phyloP scores from a whole-genome alignment of 1,139 yeast species.

The Yamadazyma pseudoaaseri region DNA sequence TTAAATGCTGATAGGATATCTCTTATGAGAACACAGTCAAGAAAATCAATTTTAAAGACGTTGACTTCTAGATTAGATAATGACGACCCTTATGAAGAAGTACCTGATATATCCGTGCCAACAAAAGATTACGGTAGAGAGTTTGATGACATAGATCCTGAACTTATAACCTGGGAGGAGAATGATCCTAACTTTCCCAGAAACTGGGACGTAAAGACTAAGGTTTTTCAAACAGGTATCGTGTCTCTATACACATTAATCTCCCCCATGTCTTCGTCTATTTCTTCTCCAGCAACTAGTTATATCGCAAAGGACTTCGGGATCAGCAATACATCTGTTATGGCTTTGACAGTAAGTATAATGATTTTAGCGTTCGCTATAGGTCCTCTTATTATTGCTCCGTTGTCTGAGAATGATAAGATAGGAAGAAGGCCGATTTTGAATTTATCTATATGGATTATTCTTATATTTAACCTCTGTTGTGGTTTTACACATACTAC shows the following conservation, averaged over 20 bases:
- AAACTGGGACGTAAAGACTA: constrained; percentile 49
- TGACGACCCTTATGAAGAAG: constrained; percentile 20
- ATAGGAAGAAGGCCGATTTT: constrained; percentile 53
- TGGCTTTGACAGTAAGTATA: constrained; percentile 53
- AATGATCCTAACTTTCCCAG: constrained; percentile 62
- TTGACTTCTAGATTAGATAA: constrained; percentile 20
- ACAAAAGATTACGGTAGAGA: constrained; percentile 48
- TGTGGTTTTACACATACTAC: constrained; percentile 55
- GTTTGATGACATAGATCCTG: constrained; percentile 54
- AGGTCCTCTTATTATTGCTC: constrained; percentile 60
- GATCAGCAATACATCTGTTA: constrained; percentile 35
- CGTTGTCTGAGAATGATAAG: constrained; percentile 53
- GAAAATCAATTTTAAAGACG: constrained; percentile 32
- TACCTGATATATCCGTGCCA: constrained; percentile 40
- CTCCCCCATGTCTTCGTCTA: constrained; percentile 60
- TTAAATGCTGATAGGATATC: constrained; percentile 22
- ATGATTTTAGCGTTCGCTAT: constrained; percentile 65
- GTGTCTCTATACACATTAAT: constrained; percentile 54
- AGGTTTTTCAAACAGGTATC: constrained; percentile 44
- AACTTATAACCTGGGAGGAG: constrained; percentile 65
- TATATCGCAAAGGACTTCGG: constrained; percentile 43
- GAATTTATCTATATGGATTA: constrained; percentile 48
- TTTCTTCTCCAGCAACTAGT: constrained; percentile 57
- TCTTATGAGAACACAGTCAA: constrained; percentile 33
- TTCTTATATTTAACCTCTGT: constrained; percentile 54